phyloP scores from a whole-genome alignment of 345 rosid species.

The Adansonia digitata region DNA sequence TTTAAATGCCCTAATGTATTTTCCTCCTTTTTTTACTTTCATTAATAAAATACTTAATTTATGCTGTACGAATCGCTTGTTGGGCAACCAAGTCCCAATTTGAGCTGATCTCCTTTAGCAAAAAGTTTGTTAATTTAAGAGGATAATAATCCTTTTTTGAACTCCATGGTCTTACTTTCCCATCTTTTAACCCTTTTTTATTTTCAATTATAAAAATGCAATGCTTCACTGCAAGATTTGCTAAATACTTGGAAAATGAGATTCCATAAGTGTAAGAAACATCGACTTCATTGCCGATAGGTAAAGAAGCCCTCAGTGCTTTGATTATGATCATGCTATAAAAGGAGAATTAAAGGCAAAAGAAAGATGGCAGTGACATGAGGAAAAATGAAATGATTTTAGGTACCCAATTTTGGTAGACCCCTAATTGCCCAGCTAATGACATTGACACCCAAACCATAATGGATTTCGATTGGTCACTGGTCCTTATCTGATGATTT shows the following conservation, averaged over 20 bases:
- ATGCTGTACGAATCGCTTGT: background rate
- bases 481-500: background rate
- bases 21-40: background rate
- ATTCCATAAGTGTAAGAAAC: background rate
- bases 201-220: background rate
- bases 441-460: background rate
- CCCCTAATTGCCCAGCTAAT: background rate
- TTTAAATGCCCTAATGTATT: background rate
- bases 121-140: background rate
- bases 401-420: background rate
- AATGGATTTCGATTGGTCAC: background rate
- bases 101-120: background rate
- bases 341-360: background rate
- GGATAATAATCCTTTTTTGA: too few relatives aligned
- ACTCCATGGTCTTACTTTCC: background rate
- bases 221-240: background rate
- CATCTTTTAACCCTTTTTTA: background rate
- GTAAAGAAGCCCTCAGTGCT: background rate
- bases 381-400: conserved; percentile 7
- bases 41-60: background rate
- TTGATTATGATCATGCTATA: background rate
- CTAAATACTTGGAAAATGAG: background rate
- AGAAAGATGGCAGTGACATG: background rate
- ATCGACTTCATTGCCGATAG: background rate
- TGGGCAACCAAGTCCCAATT: background rate